Evolutionary conservation across 768 basidiomycete genomes (phyloP).

Genomic region (Lactarius akahatsu): DNA sequence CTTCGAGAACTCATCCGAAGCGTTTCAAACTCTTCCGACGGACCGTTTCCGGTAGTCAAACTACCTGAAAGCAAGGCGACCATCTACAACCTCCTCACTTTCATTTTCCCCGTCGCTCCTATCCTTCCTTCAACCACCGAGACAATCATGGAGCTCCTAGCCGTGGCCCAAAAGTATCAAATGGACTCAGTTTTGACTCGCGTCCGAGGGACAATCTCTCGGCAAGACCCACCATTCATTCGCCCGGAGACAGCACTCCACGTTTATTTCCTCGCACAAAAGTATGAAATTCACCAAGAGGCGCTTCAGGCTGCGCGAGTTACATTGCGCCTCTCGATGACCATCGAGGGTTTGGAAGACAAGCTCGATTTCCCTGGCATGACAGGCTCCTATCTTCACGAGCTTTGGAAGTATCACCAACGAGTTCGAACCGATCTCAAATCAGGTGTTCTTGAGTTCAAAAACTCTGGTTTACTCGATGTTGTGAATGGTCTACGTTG

Average conservation of each 20-base stretch:
- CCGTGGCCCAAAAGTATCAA: neutral
- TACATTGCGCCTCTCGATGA: neutral
- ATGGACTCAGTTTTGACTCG: neutral
- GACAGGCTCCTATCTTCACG: neutral
- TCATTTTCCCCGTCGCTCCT: neutral
- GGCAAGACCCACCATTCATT: neutral
- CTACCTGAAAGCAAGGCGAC: neutral
- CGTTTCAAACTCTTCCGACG: neutral
- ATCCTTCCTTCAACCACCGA: neutral
- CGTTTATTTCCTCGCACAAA: constrained; percentile 1
- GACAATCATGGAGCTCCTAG: neutral
- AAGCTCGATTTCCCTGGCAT: neutral
- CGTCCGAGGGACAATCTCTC: neutral
- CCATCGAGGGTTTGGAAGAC: neutral
- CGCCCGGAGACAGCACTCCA: neutral
- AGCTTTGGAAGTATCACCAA: neutral
- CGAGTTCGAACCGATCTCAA: neutral
- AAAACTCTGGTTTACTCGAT: neutral
- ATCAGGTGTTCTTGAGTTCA: neutral
- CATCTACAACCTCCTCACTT: neutral
- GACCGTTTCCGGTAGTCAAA: neutral
- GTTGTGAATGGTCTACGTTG: neutral
- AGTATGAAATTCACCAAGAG: neutral
- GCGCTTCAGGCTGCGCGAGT: neutral
- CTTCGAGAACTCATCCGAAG: constrained; percentile 31